Evolutionary conservation across 2,329 filamentous ascomycete genomes (phyloP).

Genomic region (Pseudocercospora fuligena): DNA sequence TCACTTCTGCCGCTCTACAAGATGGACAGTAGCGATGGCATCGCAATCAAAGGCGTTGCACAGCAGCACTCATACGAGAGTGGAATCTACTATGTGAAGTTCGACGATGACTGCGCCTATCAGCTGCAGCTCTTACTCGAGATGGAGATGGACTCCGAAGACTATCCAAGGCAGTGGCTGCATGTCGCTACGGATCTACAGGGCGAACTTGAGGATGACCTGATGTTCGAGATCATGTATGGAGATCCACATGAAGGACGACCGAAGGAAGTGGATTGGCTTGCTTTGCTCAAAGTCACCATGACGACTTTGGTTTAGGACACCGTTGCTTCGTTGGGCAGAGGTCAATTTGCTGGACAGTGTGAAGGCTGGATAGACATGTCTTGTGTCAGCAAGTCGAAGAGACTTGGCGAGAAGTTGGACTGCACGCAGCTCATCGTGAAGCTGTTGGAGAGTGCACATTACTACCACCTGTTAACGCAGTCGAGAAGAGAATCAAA

Average conservation of each 20-base stretch:
- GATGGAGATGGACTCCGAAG: constrained; percentile 8
- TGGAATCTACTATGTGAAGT: background rate
- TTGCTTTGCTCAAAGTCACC: background rate
- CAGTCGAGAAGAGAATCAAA: background rate
- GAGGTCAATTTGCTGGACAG: background rate
- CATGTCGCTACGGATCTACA: constrained; percentile 8
- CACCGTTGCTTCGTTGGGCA: background rate
- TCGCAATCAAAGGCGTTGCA: background rate
- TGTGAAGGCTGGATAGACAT: background rate
- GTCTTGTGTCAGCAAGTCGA: background rate
- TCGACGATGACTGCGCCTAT: background rate
- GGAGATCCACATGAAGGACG: background rate
- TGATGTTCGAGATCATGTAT: constrained; percentile 14
- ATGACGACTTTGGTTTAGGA: constrained; percentile 1
- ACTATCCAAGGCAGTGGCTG: constrained; percentile 4
- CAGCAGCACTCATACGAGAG: background rate
- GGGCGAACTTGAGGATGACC: constrained; percentile 6
- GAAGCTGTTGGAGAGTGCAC: background rate
- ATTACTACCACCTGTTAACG: background rate
- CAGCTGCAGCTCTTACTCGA: background rate
- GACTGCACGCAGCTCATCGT: background rate
- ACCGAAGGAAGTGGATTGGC: constrained; percentile 12
- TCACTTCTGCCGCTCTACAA: background rate
- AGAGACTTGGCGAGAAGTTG: background rate
- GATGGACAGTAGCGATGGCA: background rate